These are phyloP conservation scores for Tetrahymena malaccensis DNA, from an alignment of 73 alveolate genomes.

Conservation along the genomic window DNA sequence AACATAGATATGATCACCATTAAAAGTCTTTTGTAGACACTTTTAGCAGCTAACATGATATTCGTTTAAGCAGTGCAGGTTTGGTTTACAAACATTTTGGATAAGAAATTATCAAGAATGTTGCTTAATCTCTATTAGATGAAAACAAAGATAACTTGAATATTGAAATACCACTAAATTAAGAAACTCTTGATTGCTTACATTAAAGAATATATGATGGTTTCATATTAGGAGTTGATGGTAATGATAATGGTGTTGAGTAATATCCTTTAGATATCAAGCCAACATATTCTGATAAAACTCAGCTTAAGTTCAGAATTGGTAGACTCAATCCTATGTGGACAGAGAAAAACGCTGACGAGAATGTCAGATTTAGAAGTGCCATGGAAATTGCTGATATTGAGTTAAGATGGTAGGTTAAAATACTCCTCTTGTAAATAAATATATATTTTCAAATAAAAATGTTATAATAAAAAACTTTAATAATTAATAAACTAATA, in stretches of 20 bases:
- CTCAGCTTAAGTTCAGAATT: constrained; percentile 51
- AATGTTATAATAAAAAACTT: background rate
- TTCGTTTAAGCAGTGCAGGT: constrained; percentile 84
- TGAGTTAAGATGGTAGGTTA: constrained; percentile 61
- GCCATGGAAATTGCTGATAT: constrained; percentile 78
- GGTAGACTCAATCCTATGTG: constrained; percentile 81
- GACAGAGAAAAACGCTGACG: constrained; percentile 60
- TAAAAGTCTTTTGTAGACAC: constrained; percentile 66
- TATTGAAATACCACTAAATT: constrained; percentile 10
- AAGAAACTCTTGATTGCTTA: constrained; percentile 37
- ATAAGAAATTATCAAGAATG: constrained; percentile 58
- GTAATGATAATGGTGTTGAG: constrained; percentile 84
- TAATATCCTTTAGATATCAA: constrained; percentile 43
- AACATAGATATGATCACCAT: constrained; percentile 86
- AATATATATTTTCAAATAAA: background rate
- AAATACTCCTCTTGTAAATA: constrained; percentile 34
- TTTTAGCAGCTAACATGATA: constrained; percentile 24
- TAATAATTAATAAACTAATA: background rate
- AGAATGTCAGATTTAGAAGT: constrained; percentile 57
- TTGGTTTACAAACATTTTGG: constrained; percentile 86
- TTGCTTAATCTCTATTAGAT: constrained; percentile 10
- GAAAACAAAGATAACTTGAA: background rate
- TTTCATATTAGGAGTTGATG: constrained; percentile 74
- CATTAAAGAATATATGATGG: constrained; percentile 50
- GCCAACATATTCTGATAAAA: constrained; percentile 49